Base-by-base conservation (phyloP, 2,329 filamentous ascomycete genomes). In the Escovopsis sp. region DNA sequence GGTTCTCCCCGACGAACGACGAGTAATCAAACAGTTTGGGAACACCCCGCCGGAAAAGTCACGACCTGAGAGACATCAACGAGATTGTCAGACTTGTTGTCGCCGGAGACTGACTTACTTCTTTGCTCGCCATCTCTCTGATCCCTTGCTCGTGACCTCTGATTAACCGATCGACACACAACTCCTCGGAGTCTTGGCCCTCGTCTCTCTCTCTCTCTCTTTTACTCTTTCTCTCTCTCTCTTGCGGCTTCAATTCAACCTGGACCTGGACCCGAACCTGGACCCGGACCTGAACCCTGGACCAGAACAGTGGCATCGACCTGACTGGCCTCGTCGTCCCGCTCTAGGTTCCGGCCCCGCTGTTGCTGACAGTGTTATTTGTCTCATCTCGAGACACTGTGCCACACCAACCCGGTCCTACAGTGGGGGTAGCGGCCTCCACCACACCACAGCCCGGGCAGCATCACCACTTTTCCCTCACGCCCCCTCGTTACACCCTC, bases 21-120 rank as follows among this genome's bases (percentile, higher is more conserved):
- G 47, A 47, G 50, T 58, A 58, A 58, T 58, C 51, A 58, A 58
- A 58, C 54, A 48, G 39, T 23, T 43, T 39, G 40, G 26, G 33
- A 36, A 28, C 26, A 35, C n/a, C 34, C 38, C 26, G 32, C 37
- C 38, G 15, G 35, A 23, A 3, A 30, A 30, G 28, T 7, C 28
- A 30, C 28, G 4, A 30, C 28, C 28, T 9, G 11, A 30, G 28
- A 11, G 28, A 23, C n/a, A 18, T 7, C 12, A 37, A 37, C 7
- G 28, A 30, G 28, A 11, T 30, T 30, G 28, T 30, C 28, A 30
- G 28, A 30, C 8, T 9, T 30, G 23, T 37, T 15, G 43, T 7
- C 41, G 36, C 38, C 40, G 40, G 41, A n/a, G 44, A 40, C 40
- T 39, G 40, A 37, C 41, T 44, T 33, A 41, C 39, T 41, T 30